A percentile compares a stretch with the other conserved stretches of the same genome.
Conservation (phyloP, 345 rosid species). For the Hirschfeldia incana region DNA sequence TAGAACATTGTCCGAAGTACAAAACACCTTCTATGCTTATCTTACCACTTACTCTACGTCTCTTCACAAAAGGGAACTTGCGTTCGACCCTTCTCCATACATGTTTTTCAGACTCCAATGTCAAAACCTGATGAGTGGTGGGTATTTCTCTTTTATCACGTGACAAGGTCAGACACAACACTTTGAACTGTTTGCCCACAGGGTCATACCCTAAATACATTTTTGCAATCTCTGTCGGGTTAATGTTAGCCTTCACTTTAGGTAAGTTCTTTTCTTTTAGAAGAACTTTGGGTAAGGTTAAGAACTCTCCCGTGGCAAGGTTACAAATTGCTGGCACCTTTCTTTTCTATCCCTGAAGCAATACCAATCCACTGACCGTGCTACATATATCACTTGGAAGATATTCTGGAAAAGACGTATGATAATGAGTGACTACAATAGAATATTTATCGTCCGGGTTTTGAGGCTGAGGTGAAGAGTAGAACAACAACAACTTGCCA, state of each 20-base stretch:
- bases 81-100: background rate
- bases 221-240: background rate
- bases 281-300: background rate
- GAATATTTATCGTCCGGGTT: background rate
- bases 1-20: background rate
- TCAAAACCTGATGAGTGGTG: conserved; percentile 2
- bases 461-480: conserved; percentile 3
- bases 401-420: background rate
- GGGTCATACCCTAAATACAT: background rate
- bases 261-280: too few relatives aligned
- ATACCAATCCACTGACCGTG: background rate
- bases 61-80: background rate
- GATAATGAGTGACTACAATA: background rate
- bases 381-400: background rate
- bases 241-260: background rate
- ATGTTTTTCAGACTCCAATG: background rate
- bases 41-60: background rate
- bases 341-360: background rate
- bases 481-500: background rate
- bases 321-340: background rate
- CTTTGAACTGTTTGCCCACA: too few relatives aligned
- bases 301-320: background rate
- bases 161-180: background rate
- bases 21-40: conserved; percentile 4
- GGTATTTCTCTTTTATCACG: background rate